Conservation (phyloP, 345 rosid genomes). For the Dimocarpus longan region DNA sequence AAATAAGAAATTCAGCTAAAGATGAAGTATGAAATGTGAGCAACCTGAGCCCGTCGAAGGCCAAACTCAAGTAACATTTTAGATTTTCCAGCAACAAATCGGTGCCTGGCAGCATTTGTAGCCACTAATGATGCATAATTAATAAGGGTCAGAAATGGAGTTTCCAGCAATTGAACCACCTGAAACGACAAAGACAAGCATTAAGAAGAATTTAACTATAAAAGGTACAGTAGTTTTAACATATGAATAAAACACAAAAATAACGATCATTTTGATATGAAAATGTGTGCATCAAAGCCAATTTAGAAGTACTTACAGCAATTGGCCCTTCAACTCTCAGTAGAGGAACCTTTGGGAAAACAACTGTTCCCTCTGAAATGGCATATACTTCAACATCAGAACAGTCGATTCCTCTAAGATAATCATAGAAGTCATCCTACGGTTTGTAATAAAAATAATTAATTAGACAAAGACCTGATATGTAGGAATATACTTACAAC, state of each 20-base stretch:
- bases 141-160: slow-evolving; percentile 83
- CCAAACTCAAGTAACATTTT: slow-evolving; percentile 90
- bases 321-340: slow-evolving; percentile 92
- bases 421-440: slow-evolving; percentile 81
- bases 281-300: not conserved
- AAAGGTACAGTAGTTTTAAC: not conserved
- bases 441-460: slow-evolving; percentile 2
- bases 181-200: slow-evolving; percentile 30
- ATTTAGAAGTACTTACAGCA: slow-evolving; percentile 66
- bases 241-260: not conserved
- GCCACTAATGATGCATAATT: slow-evolving; percentile 91
- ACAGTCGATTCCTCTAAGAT: slow-evolving; percentile 83
- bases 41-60: slow-evolving; percentile 96
- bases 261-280: not conserved
- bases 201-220: not conserved
- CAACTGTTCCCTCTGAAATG: slow-evolving; percentile 82
- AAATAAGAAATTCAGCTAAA: slow-evolving; percentile 12
- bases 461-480: slow-evolving; percentile 19
- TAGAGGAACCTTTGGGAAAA: slow-evolving; percentile 95
- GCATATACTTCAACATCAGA: slow-evolving; percentile 91
- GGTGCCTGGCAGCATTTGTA: slow-evolving; percentile 95
- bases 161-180: slow-evolving; percentile 96
- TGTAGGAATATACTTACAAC: slow-evolving; percentile 4
- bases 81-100: slow-evolving; percentile 90
- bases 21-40: slow-evolving; percentile 10